These are phyloP conservation scores for Nyctanthes arbortristis DNA, from an alignment of 257 asterid genomes.

Conservation along the genomic window DNA sequence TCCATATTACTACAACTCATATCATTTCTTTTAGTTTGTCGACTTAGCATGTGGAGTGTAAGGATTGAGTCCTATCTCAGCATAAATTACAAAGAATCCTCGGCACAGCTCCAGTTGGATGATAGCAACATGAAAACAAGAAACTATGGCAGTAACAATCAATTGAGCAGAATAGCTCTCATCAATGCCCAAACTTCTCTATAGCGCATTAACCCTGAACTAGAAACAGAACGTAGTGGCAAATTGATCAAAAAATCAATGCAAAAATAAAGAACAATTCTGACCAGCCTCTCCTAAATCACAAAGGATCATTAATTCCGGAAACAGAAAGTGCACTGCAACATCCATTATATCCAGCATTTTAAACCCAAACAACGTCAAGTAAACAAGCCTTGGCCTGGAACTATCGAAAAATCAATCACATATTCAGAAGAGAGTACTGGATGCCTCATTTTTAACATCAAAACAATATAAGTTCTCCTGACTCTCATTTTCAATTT, in stretches of 20 bases:
- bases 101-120: no score
- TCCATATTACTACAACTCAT: not conserved
- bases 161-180: no score
- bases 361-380: not conserved
- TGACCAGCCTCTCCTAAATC: not conserved
- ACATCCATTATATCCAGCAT: not conserved
- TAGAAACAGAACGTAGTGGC: not conserved
- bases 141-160: no score
- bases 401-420: not conserved
- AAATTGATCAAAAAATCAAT: not conserved
- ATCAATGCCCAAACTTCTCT: no score
- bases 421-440: not conserved
- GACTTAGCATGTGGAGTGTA: no score
- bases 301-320: not conserved
- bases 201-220: not conserved
- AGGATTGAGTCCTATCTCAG: no score
- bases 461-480: no score
- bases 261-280: no score
- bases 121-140: no score
- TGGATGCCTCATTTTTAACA: not conserved
- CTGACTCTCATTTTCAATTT: not conserved
- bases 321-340: not conserved
- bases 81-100: no score
- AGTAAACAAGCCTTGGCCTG: not conserved
- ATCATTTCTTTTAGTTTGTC: not conserved